Evolutionary conservation across 164 flowering plant species (phyloP).

Genomic region (Magnolia sinica): DNA sequence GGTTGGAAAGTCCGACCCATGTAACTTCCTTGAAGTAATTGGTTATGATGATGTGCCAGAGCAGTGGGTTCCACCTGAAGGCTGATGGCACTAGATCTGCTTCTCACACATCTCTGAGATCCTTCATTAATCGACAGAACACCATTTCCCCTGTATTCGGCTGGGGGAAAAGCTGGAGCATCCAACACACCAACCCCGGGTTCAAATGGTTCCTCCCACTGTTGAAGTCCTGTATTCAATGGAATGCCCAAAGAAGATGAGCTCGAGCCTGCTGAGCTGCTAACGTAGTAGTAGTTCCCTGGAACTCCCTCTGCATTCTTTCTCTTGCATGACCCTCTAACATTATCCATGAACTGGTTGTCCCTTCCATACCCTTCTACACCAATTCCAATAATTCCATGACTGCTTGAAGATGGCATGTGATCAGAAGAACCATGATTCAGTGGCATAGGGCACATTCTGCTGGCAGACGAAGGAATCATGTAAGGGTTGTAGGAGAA

Average conservation of each 20-base stretch:
- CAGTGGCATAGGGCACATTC: constrained; percentile 32
- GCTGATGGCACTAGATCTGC: constrained; percentile 37
- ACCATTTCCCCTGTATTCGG: constrained; percentile 36
- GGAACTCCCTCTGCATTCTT: constrained; percentile 58
- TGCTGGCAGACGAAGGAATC: constrained; percentile 38
- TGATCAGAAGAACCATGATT: constrained; percentile 47
- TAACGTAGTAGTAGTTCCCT: constrained; percentile 31
- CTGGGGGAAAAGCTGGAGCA: constrained; percentile 26
- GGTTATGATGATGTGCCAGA: constrained; percentile 35
- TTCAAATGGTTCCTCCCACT: constrained; percentile 31
- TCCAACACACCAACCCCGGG: constrained; percentile 31
- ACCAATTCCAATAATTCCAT: constrained; percentile 34
- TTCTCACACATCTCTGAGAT: constrained; percentile 44
- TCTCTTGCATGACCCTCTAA: constrained; percentile 59
- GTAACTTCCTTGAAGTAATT: constrained; percentile 45
- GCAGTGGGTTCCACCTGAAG: constrained; percentile 28
- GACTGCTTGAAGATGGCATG: constrained; percentile 44
- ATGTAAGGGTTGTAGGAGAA: constrained; percentile 42
- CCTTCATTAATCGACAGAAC: constrained; percentile 28
- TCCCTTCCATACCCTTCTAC: constrained; percentile 47
- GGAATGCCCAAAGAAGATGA: constrained; percentile 40
- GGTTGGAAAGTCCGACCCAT: constrained; percentile 46
- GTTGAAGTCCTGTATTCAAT: constrained; percentile 31
- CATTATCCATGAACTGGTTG: constrained; percentile 44
- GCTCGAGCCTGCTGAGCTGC: constrained; percentile 49